Base-by-base conservation (phyloP, 768 basidiomycete species). In the Mycena belliarum region DNA sequence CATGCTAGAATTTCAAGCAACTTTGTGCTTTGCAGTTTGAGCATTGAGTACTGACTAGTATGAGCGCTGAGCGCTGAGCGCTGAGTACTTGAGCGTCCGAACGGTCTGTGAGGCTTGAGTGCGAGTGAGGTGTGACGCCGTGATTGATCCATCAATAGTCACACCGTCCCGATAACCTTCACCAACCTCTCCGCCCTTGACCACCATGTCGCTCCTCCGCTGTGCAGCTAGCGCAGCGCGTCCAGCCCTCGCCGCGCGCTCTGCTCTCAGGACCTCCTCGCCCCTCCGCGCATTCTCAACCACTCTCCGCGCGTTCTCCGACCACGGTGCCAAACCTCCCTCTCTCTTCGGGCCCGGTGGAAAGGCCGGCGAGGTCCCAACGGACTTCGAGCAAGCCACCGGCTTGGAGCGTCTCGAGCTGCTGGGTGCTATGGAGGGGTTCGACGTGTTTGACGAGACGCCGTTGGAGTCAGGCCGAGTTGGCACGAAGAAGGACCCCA, bases 331-430 rank as follows among this genome's bases (percentile, higher is more conserved):
- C 32, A 79, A 82, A 16, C 76, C 86, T 57, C 89, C 91, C 47
- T 76, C 82, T 53, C 75, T 93, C 63, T 88, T 78, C 63, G 91
- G 92, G 61, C 68, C 81, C 49, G 92, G 92, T 70, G 83, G 81
- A 67, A 86, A 89, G 70, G 55, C 83, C 28, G 88, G 91, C 49
- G 81, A 85, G 65, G 84, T 93, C 63, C 87, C 94, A 51, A 90
- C 89, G 57, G 91, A 93, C 75, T 79, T 87, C 63, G 84, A 91
- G 63, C 96, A 99, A 76, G 85, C 95, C 16, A 99, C 96, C 65
- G 96, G 96, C 85, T 80, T 98, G 53, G 95, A 98, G 74, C 93
- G 96, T 74, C 85, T 97, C 69, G 93, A 99, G 75, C 78, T 97
- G 47, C 76, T 98, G 51, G 94, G 90, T 68, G 88, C 93, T 60